Percentiles rank a stretch among this genome's conserved stretches.
Evolutionary conservation across 352 stramenopile genomes (phyloP).

Genomic region (Poterioochromonas sp.): DNA sequence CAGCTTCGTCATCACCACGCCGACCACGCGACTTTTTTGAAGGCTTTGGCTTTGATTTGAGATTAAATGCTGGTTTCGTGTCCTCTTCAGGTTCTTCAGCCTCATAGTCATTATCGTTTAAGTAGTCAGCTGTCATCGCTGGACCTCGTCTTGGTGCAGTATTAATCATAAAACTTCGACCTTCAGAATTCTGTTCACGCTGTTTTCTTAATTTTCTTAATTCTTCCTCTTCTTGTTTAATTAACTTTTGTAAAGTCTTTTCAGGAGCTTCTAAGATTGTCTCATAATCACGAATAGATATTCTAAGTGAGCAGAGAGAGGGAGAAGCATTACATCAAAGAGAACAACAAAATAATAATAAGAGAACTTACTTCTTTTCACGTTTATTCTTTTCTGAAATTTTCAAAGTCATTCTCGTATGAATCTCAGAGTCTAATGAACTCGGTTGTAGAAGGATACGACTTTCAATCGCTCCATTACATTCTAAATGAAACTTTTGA

Average conservation of each 20-base stretch:
- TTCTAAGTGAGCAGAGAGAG: neutral
- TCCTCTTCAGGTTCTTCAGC: neutral
- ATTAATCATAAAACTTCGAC: neutral
- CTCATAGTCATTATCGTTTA: neutral
- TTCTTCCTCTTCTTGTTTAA: neutral
- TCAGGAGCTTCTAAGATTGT: neutral
- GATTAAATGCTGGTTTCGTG: neutral
- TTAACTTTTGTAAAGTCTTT: neutral
- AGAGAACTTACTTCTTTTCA: conserved; percentile 25
- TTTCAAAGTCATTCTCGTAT: conserved; percentile 51
- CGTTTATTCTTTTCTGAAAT: conserved; percentile 51
- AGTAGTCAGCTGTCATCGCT: neutral
- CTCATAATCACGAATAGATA: neutral
- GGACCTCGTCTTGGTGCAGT: neutral
- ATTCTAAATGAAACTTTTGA: no score
- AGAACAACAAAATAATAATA: neutral
- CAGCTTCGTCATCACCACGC: neutral
- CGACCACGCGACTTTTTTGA: no score
- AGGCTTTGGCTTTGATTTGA: no score
- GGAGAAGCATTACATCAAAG: neutral
- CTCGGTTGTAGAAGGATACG: conserved; percentile 46
- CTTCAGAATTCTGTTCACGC: neutral
- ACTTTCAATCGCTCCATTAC: conserved; percentile 45
- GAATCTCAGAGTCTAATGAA: conserved; percentile 50
- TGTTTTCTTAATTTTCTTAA: neutral